Base-by-base conservation (phyloP, 768 basidiomycete genomes). In the Mycena epipterygia region DNA sequence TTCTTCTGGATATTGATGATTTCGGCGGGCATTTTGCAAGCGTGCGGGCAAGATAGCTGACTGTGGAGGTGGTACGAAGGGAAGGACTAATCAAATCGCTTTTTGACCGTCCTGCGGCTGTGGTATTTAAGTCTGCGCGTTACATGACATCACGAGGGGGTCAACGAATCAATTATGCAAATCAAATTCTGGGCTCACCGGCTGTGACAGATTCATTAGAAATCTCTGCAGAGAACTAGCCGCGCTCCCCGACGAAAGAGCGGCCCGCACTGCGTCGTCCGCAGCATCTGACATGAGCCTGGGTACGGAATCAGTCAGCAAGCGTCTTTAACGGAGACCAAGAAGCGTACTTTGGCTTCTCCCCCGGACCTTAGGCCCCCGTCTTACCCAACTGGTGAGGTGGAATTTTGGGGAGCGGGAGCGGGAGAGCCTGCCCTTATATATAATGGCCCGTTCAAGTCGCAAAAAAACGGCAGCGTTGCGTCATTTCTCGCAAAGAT, bases 1-100 rank as follows among this genome's bases (percentile, higher is more conserved):
- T 81, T 76, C 52, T 77, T 73, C 65, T 85, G 89, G 51, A 90
- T 79, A 68, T 89, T 85, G 55, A 89, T 75, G 52, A 91, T 89
- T 76, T 87, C 83, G 51, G 81, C 77, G 65, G 84, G 74, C 86
- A 87, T 88, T 44, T 51, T 33, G 27, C 33, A 65, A 48, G 49
- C 58, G 19, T 48, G 64, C 29, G 51, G 41, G 27, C 32, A 29
- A 32, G 37, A 48, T 30, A 32, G 57, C 37, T 59, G 53, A 64
- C 55, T 41, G n/a, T 35, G 19, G 56, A 32, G 23, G 29, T 61
- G 19, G 25, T 52, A 48, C 42, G 39, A 51, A 53, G 29, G 25
- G 27, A 29, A 4, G 29, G 29, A 35, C 25, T 44, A 41, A n/a
- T n/a, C n/a, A n/a, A 35, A n/a, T n/a, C 13, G 37, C 41, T 62